Base-by-base conservation (phyloP, 1,284 basidiomycete genomes). In the Cystobasidium sp. region DNA sequence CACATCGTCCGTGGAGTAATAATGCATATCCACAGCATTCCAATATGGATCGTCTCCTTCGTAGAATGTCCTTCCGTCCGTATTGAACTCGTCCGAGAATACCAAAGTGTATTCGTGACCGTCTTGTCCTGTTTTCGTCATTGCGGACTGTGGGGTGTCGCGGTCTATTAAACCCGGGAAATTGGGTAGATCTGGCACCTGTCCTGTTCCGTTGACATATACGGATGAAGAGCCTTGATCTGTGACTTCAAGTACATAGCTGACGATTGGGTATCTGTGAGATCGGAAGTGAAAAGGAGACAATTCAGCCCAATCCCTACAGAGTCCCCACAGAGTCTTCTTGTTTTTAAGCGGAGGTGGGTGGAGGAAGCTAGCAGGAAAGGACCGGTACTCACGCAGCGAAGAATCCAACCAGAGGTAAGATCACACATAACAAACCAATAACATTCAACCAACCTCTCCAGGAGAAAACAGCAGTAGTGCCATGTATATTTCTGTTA, bases 61-160 rank as follows among this genome's bases (percentile, higher is more conserved):
- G 82, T 90, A 94, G 82, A 96, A 96, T 0, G 90, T 87, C 44
- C 94, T 87, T 3, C 88, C 91, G 14, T 91, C 89, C 22, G 84
- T 84, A 71, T 96, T 89, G 83, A 97, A 97, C 83, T 96, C 94
- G 82, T 96, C 94, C 59, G 90, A 91, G 81, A 81, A 95, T 3
- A 94, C 88, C 6, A 96, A 85, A n/a, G 46, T 69, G 64, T 78
- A 78, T 47, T 75, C 55, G 52, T 61, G 69, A 70, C 80, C 80
- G 66, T 81, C 80, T 20, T 75, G 69, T 9, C 80, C 80, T 7
- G 68, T 78, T 18, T 79, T 78, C 20, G 74, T 77, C 8, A 43
- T 20, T 20, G 64, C 76, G 1, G 39, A 6, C 5, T 77, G 49
- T 0, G 83, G 83, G 0, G 83, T 84, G 46, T 82, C 82, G 3